Base-by-base conservation (phyloP, 495 filamentous ascomycete species). In the Hypoxylon trugodes region DNA sequence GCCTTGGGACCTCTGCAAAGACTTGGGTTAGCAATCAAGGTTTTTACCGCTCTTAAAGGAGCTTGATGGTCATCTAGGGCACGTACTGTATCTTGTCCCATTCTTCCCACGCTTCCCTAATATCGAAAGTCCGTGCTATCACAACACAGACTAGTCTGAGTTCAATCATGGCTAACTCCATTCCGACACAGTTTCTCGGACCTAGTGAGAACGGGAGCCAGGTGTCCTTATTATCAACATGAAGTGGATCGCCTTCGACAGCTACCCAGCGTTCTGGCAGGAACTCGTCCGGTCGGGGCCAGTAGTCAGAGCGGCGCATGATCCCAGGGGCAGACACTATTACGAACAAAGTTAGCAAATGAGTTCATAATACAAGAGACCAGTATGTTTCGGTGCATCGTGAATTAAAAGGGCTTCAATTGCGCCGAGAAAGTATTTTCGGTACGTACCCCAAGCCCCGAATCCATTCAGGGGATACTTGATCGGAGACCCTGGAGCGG, bases 121-220 rank as follows among this genome's bases (percentile, higher is more conserved):
- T 69, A 30, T 82, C 76, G 62, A 86, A 82, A 4, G 68, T 66
- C 16, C 83, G 72, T 7, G 77, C 62, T 10, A 73, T 78, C 62
- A 86, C 55, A 0, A 76, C 79, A 13, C 84, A 30, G 10, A 79
- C 69, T 22, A 83, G 68, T 42, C 73, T 73, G 19, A 80, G 65
- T 65, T 86, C 81, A 5, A 77, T 70, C 61, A 83, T 70, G 2
- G 80, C 80, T 30, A 86, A 68, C 33, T 81, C 77, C 69, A 85
- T 79, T 0, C 85, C 84, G 18, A 86, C 81, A 61, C 84, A 87
- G 15, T 72, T 75, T 3, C 84, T 59, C 8, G 83, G 79, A 1
- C 84, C 84, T 7, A 74, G 66, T 40, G 81, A 81, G 54, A 86
- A 86, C 13, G 80, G 78, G n/a, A 76, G 66, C 76, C 76, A 86